Evolutionary conservation across 2,329 filamentous ascomycete species (phyloP).

Genomic region (Coleophoma crateriformis): DNA sequence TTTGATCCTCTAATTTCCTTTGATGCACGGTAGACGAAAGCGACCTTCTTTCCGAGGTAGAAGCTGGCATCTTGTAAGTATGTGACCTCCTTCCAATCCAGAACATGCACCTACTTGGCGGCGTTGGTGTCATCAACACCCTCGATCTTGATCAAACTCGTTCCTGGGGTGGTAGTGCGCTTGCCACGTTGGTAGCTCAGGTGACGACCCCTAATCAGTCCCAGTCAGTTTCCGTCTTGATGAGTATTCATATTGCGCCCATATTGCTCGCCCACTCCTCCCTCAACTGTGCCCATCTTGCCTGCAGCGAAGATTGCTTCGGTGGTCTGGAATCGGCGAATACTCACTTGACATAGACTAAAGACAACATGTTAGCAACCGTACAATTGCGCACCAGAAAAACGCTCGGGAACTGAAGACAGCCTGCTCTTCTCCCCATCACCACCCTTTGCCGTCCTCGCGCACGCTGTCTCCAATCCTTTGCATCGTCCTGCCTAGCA

Average conservation of each 20-base stretch:
- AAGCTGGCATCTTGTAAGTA: constrained; percentile 44
- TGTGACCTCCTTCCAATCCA: not conserved
- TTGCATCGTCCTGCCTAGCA: not conserved
- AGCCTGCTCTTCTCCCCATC: no score
- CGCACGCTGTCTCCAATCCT: not conserved
- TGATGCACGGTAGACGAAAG: constrained; percentile 95
- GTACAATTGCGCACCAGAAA: constrained; percentile 5
- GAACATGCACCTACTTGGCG: constrained; percentile 63
- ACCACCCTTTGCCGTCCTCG: not conserved
- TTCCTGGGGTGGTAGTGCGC: constrained; percentile 84
- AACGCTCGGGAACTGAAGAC: not conserved
- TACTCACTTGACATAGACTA: constrained; percentile 89
- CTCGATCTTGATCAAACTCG: constrained; percentile 97
- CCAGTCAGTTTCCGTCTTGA: no score
- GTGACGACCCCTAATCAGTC: constrained; percentile 77
- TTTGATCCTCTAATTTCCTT: constrained; percentile 95
- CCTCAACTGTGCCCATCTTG: not conserved
- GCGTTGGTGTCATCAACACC: constrained; percentile 87
- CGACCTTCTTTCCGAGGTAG: constrained; percentile 98
- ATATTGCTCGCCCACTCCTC: constrained; percentile 2
- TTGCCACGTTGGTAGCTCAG: constrained; percentile 96
- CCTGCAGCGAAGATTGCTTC: not conserved
- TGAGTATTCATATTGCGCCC: no score
- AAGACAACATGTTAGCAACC: constrained; percentile 24
- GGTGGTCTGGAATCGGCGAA: constrained; percentile 13